A percentile compares a stretch with the other conserved stretches of the same genome.
phyloP scores from a whole-genome alignment of 1,284 basidiomycete species.

The Termitomyces sp. region DNA sequence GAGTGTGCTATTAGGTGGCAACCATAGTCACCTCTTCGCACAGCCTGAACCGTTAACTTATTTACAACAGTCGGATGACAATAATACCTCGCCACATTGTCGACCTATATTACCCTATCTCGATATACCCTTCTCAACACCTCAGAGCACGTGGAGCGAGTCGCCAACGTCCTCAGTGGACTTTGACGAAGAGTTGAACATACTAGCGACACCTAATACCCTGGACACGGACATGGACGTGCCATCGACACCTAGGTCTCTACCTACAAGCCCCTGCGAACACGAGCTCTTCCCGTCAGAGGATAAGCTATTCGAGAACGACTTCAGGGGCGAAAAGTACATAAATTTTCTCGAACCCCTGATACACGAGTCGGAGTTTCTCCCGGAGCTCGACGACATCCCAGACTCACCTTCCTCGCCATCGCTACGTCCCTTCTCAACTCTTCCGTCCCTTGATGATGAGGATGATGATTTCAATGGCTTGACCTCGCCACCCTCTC shows the following conservation, averaged over 20 bases:
- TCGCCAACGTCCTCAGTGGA: constrained; percentile 11
- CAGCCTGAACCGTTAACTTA: constrained; percentile 2
- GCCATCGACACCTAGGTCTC: constrained; percentile 11
- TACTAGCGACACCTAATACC: constrained; percentile 7
- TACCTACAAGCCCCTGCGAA: constrained; percentile 9
- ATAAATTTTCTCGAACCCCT: constrained; percentile 2
- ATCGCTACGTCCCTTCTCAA: constrained; percentile 12
- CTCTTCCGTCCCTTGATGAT: constrained; percentile 6
- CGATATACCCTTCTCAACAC: constrained; percentile 10
- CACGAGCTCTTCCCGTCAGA: constrained; percentile 3
- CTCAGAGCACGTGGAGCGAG: constrained; percentile 5
- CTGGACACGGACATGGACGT: constrained; percentile 2
- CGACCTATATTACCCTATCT: constrained; percentile 13
- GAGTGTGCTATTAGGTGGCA: constrained; percentile 1
- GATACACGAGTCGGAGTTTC: constrained; percentile 9
- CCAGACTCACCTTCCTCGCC: constrained; percentile 16
- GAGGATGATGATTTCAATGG: constrained; percentile 1
- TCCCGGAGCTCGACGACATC: constrained; percentile 13
- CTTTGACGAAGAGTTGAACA: constrained; percentile 11
- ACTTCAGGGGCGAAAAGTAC: constrained; percentile 5
- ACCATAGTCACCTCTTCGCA: background rate
- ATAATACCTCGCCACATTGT: constrained; percentile 4
- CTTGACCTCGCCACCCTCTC: constrained; percentile 14
- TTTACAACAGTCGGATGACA: background rate
- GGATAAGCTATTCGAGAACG: constrained; percentile 4